Base-by-base conservation (phyloP, 108 stramenopile genomes). In the Aurantiochytrium sp. region DNA sequence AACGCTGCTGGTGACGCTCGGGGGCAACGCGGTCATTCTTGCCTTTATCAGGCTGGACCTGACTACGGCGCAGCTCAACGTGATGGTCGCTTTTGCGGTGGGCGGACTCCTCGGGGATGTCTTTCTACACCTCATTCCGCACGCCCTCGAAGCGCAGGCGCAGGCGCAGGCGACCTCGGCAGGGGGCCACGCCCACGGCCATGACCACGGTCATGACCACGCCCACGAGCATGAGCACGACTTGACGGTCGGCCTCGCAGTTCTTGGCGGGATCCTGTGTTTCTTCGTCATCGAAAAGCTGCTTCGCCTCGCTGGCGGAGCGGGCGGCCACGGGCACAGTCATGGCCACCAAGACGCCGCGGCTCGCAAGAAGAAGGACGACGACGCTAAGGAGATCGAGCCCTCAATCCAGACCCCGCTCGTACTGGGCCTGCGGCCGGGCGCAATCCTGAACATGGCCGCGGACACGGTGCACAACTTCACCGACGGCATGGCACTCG, bases 401-500 rank as follows among this genome's bases (percentile, higher is more conserved):
- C n/a, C n/a, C n/a, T n/a, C n/a, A n/a, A n/a, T n/a, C n/a, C n/a
- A n/a, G n/a, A n/a, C 45, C 24, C 73, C 73, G 21, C 39, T 81
- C 21, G 24, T 81, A 6, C 30, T 81, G 6, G 73, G 73, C 17
- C 73, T 81, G n/a, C 39, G 45, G 27, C 73, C 73, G 6, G 73
- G 73, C 24, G 73, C 73, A 17, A 81, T 81, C 27, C 87, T 87
- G 0, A 89, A 85, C 4, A 50, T 86, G 48, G 24, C 52, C 12
- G 88, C 86, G 24, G 88, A 89, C 55, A 55, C 88, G 21, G 86
- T 89, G 50, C 85, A 89, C 37, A 89, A 86, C 81, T 85, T 88
- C n/a, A 54, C 69, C 12, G 88, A 69, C n/a, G 85, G 88, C 6
- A 86, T 86, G 85, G 52, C 53, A 15, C n/a, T 89, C 4, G 88